Evolutionary conservation across 1,139 yeast species (phyloP).

Genomic region (Williopsis jadinii): DNA sequence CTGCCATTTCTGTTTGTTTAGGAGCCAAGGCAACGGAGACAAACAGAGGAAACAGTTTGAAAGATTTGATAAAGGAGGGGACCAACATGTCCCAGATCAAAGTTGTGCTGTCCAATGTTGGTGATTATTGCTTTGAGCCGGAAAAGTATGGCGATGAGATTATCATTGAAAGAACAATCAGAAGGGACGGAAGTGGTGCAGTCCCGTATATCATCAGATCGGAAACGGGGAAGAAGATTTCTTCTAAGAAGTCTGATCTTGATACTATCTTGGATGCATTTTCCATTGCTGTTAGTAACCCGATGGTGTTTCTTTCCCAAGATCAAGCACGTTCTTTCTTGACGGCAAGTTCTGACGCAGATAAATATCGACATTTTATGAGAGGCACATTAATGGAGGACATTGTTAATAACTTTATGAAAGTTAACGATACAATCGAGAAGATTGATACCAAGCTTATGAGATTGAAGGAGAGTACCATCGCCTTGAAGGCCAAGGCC

Average conservation of each 20-base stretch:
- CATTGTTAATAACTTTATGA: slow-evolving; percentile 43
- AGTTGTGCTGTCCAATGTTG: slow-evolving; percentile 56
- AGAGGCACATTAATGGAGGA: slow-evolving; percentile 69
- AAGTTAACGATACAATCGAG: slow-evolving; percentile 33
- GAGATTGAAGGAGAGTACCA: slow-evolving; percentile 30
- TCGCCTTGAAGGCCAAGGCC: slow-evolving; percentile 24
- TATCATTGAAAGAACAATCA: slow-evolving; percentile 63
- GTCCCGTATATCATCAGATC: slow-evolving; percentile 46
- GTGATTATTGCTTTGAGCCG: slow-evolving; percentile 56
- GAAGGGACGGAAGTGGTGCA: slow-evolving; percentile 40
- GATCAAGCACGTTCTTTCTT: slow-evolving; percentile 90
- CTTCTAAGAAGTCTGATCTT: slow-evolving; percentile 56
- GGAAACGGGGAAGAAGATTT: slow-evolving; percentile 43
- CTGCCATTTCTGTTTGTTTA: slow-evolving; percentile 83
- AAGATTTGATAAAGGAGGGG: slow-evolving; percentile 74
- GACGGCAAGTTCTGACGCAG: slow-evolving; percentile 62
- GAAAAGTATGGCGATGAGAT: slow-evolving; percentile 63
- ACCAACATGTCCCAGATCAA: slow-evolving; percentile 53
- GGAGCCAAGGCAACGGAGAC: slow-evolving; percentile 97
- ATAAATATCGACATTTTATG: slow-evolving; percentile 72
- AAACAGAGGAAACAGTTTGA: slow-evolving; percentile 69
- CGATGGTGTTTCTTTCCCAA: slow-evolving; percentile 88
- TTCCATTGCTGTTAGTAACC: slow-evolving; percentile 80
- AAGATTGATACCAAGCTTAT: slow-evolving; percentile 35
- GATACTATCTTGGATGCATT: slow-evolving; percentile 64